Evolutionary conservation across 129 eudicot species (phyloP).

Genomic region (Dittrichia graveolens): DNA sequence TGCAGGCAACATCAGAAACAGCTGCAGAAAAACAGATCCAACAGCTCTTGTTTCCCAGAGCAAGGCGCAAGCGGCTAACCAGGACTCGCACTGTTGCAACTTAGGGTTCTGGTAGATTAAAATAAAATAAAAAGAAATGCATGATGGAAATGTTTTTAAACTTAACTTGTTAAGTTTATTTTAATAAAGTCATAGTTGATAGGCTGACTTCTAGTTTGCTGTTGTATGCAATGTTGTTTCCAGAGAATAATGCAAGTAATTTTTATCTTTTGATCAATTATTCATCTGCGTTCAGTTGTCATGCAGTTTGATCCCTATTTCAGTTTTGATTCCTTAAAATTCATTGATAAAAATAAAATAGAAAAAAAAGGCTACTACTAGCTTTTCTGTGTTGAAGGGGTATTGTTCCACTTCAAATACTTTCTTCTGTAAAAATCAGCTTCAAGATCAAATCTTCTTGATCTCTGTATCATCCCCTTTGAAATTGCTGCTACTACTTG

Average conservation of each 20-base stretch:
- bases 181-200: slow-evolving; percentile 33
- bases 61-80: slow-evolving; percentile 48
- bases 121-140: slow-evolving; percentile 22
- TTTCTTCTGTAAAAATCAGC: background rate
- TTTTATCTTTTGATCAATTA: background rate
- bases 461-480: background rate
- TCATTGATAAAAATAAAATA: slow-evolving; percentile 3
- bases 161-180: slow-evolving; percentile 18
- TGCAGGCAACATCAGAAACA: slow-evolving; percentile 61
- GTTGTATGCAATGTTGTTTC: slow-evolving; percentile 18
- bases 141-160: slow-evolving; percentile 20
- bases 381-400: no score
- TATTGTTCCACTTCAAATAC: slow-evolving; percentile 1
- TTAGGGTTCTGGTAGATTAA: slow-evolving; percentile 19
- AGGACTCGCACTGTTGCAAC: slow-evolving; percentile 34
- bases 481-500: background rate
- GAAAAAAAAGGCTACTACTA: background rate
- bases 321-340: background rate
- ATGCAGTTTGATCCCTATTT: background rate
- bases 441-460: slow-evolving; percentile 32
- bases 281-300: background rate
- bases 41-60: slow-evolving; percentile 65
- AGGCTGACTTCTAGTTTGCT: slow-evolving; percentile 16
- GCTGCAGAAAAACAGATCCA: slow-evolving; percentile 83
- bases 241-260: slow-evolving; percentile 5